phyloP scores from a whole-genome alignment of 1,139 yeast genomes.

The Candida frijolesensis region DNA sequence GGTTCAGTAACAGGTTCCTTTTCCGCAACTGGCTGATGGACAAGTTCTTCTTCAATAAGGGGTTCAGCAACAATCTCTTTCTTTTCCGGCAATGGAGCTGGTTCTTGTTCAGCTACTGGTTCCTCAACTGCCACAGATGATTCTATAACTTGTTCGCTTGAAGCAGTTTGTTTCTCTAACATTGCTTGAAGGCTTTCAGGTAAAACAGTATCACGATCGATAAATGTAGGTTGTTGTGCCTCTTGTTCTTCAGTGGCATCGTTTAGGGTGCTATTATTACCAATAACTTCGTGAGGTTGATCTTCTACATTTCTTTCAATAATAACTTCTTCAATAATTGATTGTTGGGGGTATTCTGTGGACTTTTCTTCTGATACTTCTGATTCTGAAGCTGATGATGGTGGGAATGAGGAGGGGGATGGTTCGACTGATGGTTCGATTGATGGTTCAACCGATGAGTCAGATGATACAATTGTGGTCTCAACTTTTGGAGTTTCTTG shows the following conservation, averaged over 20 bases:
- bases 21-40: constrained; percentile 13
- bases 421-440: too few relatives aligned
- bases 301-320: not conserved
- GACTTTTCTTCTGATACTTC: constrained; percentile 7
- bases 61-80: constrained; percentile 7
- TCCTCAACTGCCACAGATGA: constrained; percentile 6
- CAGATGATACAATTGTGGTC: constrained; percentile 11
- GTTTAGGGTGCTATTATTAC: not conserved
- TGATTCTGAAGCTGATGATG: constrained; percentile 1
- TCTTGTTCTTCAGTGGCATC: not conserved
- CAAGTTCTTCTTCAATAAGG: not conserved
- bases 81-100: constrained; percentile 11
- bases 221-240: not conserved
- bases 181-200: constrained; percentile 4
- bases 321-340: constrained; percentile 7
- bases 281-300: not conserved
- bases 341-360: not conserved
- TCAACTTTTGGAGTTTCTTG: constrained; percentile 12
- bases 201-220: not conserved
- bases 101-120: constrained; percentile 7
- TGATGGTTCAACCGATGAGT: too few relatives aligned
- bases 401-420: not conserved
- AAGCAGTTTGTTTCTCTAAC: not conserved
- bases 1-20: constrained; percentile 7
- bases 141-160: constrained; percentile 3